Conservation (phyloP, 2,329 filamentous ascomycete species). For the Teratosphaeria viscida region DNA sequence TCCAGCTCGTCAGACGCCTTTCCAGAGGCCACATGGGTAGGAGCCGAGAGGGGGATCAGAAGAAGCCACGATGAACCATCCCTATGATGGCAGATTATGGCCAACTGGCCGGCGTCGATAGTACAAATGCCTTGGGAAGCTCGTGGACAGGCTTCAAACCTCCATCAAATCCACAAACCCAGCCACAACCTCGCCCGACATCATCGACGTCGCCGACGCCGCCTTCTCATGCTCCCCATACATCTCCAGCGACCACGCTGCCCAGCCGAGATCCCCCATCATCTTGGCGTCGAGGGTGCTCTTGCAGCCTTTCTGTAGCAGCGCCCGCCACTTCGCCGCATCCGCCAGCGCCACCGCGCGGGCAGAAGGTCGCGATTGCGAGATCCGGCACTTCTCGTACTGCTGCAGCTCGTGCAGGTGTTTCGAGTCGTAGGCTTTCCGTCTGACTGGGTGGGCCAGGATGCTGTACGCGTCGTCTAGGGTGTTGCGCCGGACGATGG, state of each 20-base stretch:
- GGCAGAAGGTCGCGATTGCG: neutral
- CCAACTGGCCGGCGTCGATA: neutral
- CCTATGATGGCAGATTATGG: neutral
- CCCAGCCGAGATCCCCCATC: neutral
- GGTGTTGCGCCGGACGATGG: neutral
- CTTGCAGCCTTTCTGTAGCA: neutral
- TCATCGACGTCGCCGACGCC: neutral
- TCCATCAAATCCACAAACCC: neutral
- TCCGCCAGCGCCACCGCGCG: neutral
- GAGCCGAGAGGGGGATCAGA: too few relatives aligned
- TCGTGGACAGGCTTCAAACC: neutral
- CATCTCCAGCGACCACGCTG: neutral
- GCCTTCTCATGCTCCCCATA: neutral
- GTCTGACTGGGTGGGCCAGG: constrained; percentile 1
- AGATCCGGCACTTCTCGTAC: constrained; percentile 1
- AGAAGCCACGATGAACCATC: neutral
- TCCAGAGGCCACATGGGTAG: too few relatives aligned
- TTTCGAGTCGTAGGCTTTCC: constrained; percentile 2
- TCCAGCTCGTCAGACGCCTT: too few relatives aligned
- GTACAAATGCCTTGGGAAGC: neutral
- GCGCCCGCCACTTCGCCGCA: neutral
- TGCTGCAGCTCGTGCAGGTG: neutral
- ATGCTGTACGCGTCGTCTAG: neutral
- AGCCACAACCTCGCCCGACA: neutral
- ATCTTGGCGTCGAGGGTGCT: neutral